A percentile compares a stretch with the other conserved stretches of the same genome.
Conservation (phyloP, 129 eudicot species). For the Silybum marianum region DNA sequence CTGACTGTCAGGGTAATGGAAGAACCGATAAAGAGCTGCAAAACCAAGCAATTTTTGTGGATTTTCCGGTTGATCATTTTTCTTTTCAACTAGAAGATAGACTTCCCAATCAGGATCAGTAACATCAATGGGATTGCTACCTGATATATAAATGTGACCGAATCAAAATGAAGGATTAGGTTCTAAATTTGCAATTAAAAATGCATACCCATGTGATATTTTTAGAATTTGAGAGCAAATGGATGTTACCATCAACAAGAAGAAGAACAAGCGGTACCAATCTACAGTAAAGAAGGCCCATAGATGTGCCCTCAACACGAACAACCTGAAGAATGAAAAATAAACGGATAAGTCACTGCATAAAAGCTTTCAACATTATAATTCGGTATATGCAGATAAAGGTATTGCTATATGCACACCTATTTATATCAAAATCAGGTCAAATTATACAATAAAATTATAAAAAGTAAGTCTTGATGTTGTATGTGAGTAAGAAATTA, state of each 20-base stretch:
- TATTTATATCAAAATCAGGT: too few relatives aligned
- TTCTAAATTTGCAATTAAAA: neutral
- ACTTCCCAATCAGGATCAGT: slow-evolving; percentile 94
- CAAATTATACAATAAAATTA: too few relatives aligned
- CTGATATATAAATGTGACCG: slow-evolving; percentile 43
- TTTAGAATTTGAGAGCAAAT: slow-evolving; percentile 14
- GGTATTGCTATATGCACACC: too few relatives aligned
- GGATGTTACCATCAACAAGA: slow-evolving; percentile 79
- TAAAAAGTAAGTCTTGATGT: too few relatives aligned
- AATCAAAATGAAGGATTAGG: neutral
- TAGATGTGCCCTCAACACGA: slow-evolving; percentile 53
- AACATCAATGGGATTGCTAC: slow-evolving; percentile 96
- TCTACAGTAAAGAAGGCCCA: slow-evolving; percentile 84
- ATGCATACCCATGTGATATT: slow-evolving; percentile 12
- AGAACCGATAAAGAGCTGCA: slow-evolving; percentile 91
- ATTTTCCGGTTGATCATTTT: slow-evolving; percentile 33
- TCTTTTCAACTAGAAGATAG: slow-evolving; percentile 62
- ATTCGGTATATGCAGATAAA: neutral
- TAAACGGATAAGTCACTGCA: slow-evolving; percentile 8
- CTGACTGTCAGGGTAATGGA: slow-evolving; percentile 65
- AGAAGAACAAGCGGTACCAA: slow-evolving; percentile 95
- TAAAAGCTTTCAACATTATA: neutral
- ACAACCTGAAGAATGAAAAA: slow-evolving; percentile 53
- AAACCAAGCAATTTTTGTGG: slow-evolving; percentile 64
- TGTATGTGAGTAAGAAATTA: too few relatives aligned